Base-by-base conservation (phyloP, 257 asterid genomes). In the Perilla frutescens region DNA sequence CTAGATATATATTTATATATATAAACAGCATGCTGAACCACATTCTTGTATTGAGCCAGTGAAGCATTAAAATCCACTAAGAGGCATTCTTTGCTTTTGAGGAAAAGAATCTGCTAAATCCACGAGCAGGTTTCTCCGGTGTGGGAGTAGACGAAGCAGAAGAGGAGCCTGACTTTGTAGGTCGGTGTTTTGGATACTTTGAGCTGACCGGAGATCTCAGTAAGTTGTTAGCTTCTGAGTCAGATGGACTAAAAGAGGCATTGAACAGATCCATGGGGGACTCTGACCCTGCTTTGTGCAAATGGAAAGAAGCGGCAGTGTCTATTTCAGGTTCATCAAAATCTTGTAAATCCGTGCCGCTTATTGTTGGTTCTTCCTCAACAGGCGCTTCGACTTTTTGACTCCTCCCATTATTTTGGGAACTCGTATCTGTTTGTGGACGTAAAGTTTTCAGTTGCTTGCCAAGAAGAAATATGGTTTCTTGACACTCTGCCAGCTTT, bases 401-500 rank as follows among this genome's bases (percentile, higher is more conserved):
- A 81, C 34, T 45, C 81, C 87, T 84, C 62, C 51, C 83, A 31
- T 60, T 66, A 51, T 54, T 50, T 10, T 87, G 86, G 55, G 90
- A 79, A 49, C 78, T 71, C 2, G 49, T 62, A 66, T 88, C 96
- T 5, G 88, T 68, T 63, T 80, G 96, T 32, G 99, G 96, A 72
- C 92, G 96, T 62, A 95, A 72, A 58, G 88, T 54, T 62, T 91
- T 85, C 84, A 95, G 63, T 81, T 90, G 98, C 78, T 92, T 95
- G 12, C 98, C 96, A 0, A 95, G 96, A 61, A 95, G 96, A 66
- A 80, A 86, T 62, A 95, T 95, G 74, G 96, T 87, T 80, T 95
- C 96, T 79, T 95, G 99, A 77, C 98, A 95, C 81, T 90, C 97
- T 0, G 97, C 93, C 37, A 95, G 85, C 88, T 90, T 95, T 80